phyloP scores from a whole-genome alignment of 768 basidiomycete species.

The Imleria badia region DNA sequence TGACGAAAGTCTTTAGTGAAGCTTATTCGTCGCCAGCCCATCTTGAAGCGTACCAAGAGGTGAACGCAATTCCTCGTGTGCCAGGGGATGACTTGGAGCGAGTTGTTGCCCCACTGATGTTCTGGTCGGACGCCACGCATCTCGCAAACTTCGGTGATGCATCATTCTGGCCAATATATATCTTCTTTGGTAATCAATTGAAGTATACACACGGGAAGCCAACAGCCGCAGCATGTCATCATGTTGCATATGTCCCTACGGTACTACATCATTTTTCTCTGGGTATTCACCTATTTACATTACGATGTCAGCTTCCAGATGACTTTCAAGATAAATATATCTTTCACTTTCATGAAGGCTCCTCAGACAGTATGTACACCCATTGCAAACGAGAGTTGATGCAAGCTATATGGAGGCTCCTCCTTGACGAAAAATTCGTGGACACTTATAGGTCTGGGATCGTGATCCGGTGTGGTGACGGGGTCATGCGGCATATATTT shows the following conservation, averaged over 20 bases:
- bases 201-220: neutral
- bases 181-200: neutral
- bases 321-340: neutral
- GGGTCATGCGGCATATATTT: conserved; percentile 5
- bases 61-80: neutral
- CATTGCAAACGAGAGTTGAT: conserved; percentile 22
- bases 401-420: conserved; percentile 11
- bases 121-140: neutral
- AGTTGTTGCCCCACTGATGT: neutral
- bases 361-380: neutral
- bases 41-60: neutral
- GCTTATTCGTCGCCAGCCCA: neutral
- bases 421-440: conserved; percentile 17
- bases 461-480: conserved; percentile 13
- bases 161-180: neutral
- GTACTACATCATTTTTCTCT: neutral
- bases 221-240: neutral
- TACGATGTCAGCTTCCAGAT: neutral
- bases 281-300: too few relatives aligned
- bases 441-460: conserved; percentile 17
- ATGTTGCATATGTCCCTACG: neutral
- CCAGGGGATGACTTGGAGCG: neutral
- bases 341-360: fast-evolving
- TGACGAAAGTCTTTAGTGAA: neutral
- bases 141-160: neutral